A percentile compares a stretch with the other conserved stretches of the same genome.
Conservation (phyloP, 2,329 filamentous ascomycete species). For the Penicillium sp. region DNA sequence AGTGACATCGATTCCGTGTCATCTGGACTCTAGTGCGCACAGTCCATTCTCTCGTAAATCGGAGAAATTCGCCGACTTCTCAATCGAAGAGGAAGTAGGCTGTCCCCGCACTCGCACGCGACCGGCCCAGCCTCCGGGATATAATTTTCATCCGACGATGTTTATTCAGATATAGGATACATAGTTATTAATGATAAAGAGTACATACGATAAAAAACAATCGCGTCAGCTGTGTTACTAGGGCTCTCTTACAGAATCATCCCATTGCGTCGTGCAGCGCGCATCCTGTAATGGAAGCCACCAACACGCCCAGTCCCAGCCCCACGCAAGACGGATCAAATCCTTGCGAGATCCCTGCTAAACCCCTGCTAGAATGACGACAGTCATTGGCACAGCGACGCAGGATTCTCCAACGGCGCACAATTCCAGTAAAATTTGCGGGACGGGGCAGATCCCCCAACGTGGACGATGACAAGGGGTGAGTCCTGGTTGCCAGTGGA, state of each 20-base stretch:
- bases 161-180: too few relatives aligned
- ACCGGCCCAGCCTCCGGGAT: neutral
- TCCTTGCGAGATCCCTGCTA: too few relatives aligned
- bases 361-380: neutral
- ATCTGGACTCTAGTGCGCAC: slow-evolving; percentile 3
- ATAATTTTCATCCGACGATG: too few relatives aligned
- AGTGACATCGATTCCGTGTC: slow-evolving; percentile 4
- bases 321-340: neutral
- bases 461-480: too few relatives aligned
- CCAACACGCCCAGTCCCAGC: neutral
- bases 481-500: too few relatives aligned
- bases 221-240: too few relatives aligned
- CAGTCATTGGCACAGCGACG: neutral
- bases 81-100: neutral
- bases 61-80: slow-evolving; percentile 1
- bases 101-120: neutral
- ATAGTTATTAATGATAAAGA: too few relatives aligned
- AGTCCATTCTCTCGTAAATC: slow-evolving; percentile 3
- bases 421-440: neutral
- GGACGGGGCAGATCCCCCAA: too few relatives aligned
- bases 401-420: neutral
- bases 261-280: neutral
- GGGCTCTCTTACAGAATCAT: neutral
- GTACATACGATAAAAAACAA: too few relatives aligned
- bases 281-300: neutral